These are phyloP conservation scores for Galium porrigens DNA, from an alignment of 305 asterid species.

Conservation along the genomic window DNA sequence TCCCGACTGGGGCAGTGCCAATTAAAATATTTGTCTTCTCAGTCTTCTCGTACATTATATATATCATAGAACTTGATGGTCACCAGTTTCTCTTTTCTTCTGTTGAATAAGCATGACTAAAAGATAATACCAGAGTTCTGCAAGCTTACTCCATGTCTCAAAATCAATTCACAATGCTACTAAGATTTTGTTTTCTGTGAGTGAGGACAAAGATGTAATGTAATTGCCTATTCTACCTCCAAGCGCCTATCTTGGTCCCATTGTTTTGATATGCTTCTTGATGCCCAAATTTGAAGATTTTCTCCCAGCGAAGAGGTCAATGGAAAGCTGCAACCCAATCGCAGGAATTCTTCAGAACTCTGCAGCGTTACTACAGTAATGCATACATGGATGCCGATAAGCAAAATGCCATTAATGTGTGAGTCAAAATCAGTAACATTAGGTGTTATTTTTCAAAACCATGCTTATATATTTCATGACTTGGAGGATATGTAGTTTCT, in stretches of 20 bases:
- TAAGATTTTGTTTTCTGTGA: not conserved
- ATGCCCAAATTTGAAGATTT: constrained; percentile 35
- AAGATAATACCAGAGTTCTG: not conserved
- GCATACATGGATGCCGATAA: constrained; percentile 88
- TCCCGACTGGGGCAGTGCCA: not conserved
- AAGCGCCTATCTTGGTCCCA: not conserved
- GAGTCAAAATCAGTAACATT: constrained; percentile 23
- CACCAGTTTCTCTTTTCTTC: not conserved
- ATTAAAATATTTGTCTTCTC: not conserved
- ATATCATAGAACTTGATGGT: too few species aligned
- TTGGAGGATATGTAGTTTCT: constrained; percentile 2
- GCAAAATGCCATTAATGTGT: constrained; percentile 86
- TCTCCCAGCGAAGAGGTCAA: constrained; percentile 84
- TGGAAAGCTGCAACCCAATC: constrained; percentile 97
- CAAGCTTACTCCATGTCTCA: not conserved
- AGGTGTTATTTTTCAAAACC: not conserved
- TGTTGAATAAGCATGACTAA: not conserved
- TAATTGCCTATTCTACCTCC: not conserved
- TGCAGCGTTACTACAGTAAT: constrained; percentile 82
- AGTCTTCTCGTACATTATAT: too few species aligned
- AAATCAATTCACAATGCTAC: not conserved
- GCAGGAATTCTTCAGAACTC: constrained; percentile 88
- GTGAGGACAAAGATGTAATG: not conserved
- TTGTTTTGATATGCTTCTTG: not conserved
- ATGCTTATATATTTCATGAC: not conserved